phyloP scores from a whole-genome alignment of 305 asterid genomes.

The Fraxinus sp. region DNA sequence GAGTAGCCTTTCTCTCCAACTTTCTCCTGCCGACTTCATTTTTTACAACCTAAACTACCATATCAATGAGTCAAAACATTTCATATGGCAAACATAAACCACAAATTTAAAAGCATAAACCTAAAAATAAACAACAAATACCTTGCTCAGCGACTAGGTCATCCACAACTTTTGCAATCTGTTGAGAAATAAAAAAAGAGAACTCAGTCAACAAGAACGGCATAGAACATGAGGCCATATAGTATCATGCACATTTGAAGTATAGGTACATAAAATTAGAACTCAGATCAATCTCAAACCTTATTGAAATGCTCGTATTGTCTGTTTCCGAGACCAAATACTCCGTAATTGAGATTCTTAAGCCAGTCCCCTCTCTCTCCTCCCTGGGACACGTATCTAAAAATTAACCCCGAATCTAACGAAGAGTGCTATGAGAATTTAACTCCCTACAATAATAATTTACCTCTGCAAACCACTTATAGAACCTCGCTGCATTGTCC shows the following conservation, averaged over 20 bases:
- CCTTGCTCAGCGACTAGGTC: conserved; percentile 67
- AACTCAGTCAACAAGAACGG: neutral
- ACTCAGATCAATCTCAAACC: conserved; percentile 36
- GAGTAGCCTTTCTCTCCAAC: neutral
- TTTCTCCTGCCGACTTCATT: neutral
- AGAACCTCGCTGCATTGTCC: conserved; percentile 96
- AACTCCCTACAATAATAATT: neutral
- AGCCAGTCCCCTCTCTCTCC: conserved; percentile 73
- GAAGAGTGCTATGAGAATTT: neutral
- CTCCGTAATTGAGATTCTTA: conserved; percentile 75
- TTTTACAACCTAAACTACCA: neutral
- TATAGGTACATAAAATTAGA: neutral
- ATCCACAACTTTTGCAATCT: conserved; percentile 90
- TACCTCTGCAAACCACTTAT: conserved; percentile 93
- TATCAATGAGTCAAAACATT: neutral
- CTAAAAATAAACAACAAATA: conserved; percentile 28
- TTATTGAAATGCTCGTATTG: conserved; percentile 98
- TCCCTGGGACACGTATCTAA: conserved; percentile 44
- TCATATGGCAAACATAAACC: neutral
- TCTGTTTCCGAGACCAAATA: conserved; percentile 95
- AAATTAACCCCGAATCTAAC: conserved; percentile 24
- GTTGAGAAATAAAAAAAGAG: conserved; percentile 24
- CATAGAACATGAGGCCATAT: neutral
- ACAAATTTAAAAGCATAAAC: neutral
- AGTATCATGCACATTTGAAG: neutral